These are phyloP conservation scores for Bruguiera sexangula DNA, from an alignment of 345 rosid genomes.

Conservation along the genomic window DNA sequence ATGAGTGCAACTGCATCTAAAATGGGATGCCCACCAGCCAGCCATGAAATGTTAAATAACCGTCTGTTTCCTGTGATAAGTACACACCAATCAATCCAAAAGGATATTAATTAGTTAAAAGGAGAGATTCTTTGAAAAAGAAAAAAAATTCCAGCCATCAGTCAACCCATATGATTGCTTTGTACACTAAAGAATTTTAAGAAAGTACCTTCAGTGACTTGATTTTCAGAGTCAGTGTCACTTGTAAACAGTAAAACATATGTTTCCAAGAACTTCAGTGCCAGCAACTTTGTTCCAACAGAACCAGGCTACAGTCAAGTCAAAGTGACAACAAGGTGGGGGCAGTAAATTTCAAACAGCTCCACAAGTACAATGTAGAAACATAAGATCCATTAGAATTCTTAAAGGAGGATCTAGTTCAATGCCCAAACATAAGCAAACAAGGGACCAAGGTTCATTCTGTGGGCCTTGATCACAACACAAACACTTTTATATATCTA, in stretches of 20 bases:
- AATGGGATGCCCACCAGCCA: slow-evolving; percentile 63
- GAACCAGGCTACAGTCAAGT: slow-evolving; percentile 64
- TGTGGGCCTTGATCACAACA: too few relatives aligned
- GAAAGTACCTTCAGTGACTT: slow-evolving; percentile 57
- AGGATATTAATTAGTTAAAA: neutral
- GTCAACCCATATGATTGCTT: neutral
- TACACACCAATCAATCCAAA: slow-evolving; percentile 20
- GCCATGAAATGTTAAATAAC: slow-evolving; percentile 69
- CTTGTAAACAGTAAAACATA: slow-evolving; percentile 71
- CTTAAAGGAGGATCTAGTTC: too few relatives aligned
- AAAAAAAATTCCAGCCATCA: neutral
- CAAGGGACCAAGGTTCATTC: too few relatives aligned
- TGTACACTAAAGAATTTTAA: slow-evolving; percentile 4
- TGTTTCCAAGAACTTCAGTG: slow-evolving; percentile 88
- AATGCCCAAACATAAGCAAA: too few relatives aligned
- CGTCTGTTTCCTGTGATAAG: slow-evolving; percentile 47
- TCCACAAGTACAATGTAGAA: neutral
- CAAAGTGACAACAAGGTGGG: slow-evolving; percentile 9
- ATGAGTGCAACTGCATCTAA: slow-evolving; percentile 57
- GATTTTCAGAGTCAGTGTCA: slow-evolving; percentile 57
- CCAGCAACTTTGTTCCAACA: slow-evolving; percentile 65
- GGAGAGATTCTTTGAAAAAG: neutral
- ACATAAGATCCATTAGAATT: too few relatives aligned
- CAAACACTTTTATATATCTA: too few relatives aligned
- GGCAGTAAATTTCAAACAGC: slow-evolving; percentile 16